These are phyloP conservation scores for Russula emetica DNA, from an alignment of 768 basidiomycete species.

Conservation along the genomic window DNA sequence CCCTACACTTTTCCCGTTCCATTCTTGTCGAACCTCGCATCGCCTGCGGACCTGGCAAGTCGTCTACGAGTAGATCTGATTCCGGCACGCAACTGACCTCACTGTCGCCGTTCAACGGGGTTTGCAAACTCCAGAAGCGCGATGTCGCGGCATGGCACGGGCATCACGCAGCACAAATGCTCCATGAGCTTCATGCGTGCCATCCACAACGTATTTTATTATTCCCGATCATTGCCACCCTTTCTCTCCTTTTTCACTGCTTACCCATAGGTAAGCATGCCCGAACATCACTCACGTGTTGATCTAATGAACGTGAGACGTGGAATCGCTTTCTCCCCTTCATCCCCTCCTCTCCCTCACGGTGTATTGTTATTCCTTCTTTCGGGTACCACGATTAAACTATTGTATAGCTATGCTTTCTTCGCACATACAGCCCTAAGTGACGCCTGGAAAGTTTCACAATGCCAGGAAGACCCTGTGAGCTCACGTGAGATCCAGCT, in stretches of 20 bases:
- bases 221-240: not conserved
- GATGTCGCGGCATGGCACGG: not conserved
- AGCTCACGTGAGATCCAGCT: too few relatives aligned
- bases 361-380: too few relatives aligned
- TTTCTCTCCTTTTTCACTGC: not conserved
- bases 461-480: too few relatives aligned
- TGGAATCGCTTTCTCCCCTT: not conserved
- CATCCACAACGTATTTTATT: constrained; percentile 1
- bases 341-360: too few relatives aligned
- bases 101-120: too few relatives aligned
- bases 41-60: constrained; percentile 8
- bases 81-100: too few relatives aligned
- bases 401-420: too few relatives aligned
- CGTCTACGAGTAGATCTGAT: not conserved
- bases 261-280: not conserved
- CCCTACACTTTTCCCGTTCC: constrained; percentile 21
- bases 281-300: not conserved
- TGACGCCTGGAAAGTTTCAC: too few relatives aligned
- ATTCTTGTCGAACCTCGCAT: constrained; percentile 25
- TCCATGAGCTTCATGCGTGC: too few relatives aligned
- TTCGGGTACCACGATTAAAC: too few relatives aligned
- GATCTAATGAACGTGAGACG: not conserved
- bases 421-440: too few relatives aligned
- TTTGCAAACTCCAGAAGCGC: constrained; percentile 2
- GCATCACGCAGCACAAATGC: not conserved